Evolutionary conservation across 352 stramenopile genomes (phyloP), one percentile per base, ranked within the genome.

Genomic region (Globisporangium irregulare): DNA sequence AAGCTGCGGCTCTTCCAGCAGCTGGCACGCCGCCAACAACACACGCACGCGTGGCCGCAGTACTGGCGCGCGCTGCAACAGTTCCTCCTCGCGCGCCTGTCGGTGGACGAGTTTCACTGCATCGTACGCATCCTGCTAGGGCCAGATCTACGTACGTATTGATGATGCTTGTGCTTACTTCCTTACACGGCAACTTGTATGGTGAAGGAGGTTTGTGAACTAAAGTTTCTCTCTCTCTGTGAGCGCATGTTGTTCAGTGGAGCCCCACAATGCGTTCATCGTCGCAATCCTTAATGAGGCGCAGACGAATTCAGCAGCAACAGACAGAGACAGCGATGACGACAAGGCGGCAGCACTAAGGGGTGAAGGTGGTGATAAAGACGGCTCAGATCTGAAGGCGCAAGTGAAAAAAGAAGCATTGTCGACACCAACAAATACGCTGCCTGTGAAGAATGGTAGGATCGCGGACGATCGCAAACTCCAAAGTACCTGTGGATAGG

Each of bases 1-100:
- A 92, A 92, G 75, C 73, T 81, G 54, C 78, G 84, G 72, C 69
- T 92, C 25, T 92, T 87, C 65, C 82, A 86, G 62, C 71, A 73
- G 27, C 75, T 92, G n/a, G 76, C 89, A 68, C 71, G 74, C 24
- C 75, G 77, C 51, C 54, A 46, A 20, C 69, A n/a, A 15, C 61
- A 81, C 53, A 74, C 71, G 22, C 69, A 81, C 66, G 73, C 78
- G 22, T 92, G 84, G 84, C 72, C 74, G 58, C 72, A 62, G 18
- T 92, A 92, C 66, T 92, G 84, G 84, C 62, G 70, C 29, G 73
- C 74, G 25, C 86, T 90, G 62, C 81, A 89, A 68, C 71, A 78
- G 12, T 92, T 86, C 24, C 57, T 90, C 15, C 15, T 73, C n/a
- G 81, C 84, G 46, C 74, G 79, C 27, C 38, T 85, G 25, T 83